These are phyloP conservation scores for Mycena rebaudengoi DNA, from an alignment of 768 basidiomycete species.

Conservation along the genomic window DNA sequence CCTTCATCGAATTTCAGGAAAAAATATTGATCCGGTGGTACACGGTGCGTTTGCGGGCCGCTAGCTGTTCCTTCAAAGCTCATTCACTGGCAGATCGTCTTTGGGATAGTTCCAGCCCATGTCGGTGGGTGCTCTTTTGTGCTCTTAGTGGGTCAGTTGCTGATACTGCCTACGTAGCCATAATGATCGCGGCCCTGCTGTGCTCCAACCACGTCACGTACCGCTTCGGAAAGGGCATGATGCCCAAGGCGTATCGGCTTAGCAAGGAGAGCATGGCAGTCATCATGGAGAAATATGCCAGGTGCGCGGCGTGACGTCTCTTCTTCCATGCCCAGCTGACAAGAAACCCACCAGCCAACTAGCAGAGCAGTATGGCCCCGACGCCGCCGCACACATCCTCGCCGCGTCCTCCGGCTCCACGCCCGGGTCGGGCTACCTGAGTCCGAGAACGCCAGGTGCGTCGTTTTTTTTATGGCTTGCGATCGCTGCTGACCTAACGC, in stretches of 20 bases:
- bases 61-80: too few species aligned
- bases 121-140: constrained; percentile 43
- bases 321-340: constrained; percentile 13
- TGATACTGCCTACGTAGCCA: background rate
- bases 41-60: too few species aligned
- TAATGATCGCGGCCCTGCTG: constrained; percentile 71
- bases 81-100: too few species aligned
- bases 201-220: constrained; percentile 89
- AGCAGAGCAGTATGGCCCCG: constrained; percentile 73
- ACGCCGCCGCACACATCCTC: constrained; percentile 63
- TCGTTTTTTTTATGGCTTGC: background rate
- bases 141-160: too few species aligned
- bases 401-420: background rate
- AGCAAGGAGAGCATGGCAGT: constrained; percentile 77
- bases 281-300: constrained; percentile 87
- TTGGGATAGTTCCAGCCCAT: constrained; percentile 75
- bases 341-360: constrained; percentile 58
- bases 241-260: constrained; percentile 84
- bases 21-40: constrained; percentile 70
- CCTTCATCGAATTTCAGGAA: constrained; percentile 66
- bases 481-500: background rate
- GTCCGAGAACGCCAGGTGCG: background rate
- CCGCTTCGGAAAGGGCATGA: constrained; percentile 89
- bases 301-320: constrained; percentile 47
- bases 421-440: background rate